Base-by-base conservation (phyloP, 148 eudicot genomes). In the Polygonum aviculare region DNA sequence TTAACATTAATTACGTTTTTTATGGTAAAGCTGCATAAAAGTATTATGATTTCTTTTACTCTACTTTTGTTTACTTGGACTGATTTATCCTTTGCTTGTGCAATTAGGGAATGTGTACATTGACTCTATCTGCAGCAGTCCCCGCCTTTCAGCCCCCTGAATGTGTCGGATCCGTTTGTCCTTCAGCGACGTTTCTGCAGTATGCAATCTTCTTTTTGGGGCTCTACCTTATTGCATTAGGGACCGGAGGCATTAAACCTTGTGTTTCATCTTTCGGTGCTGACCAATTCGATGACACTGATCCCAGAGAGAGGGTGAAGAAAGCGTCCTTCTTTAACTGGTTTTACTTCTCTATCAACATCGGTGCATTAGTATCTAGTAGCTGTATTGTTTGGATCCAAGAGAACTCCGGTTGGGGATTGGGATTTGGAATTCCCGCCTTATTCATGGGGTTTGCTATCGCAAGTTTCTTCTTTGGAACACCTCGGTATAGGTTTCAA, bases 231-330 rank as follows among this genome's bases (percentile, higher is more conserved):
- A 55, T 80, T 57, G 78, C 82, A 16, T 76, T 80, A 2, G 82
- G 82, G 47, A 76, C 78, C 45, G 82, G 82, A 69, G 82, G 79
- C 67, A 76, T 72, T 36, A 76, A 80, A 74, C 82, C 82, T 19
- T 80, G 82, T 36, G 78, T 80, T 12, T 71, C 82, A 21, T 80
- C 82, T 40, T 80, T 80, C 21, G 82, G 82, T 50, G 82, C 82
- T 45, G 82, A 80, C 57, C 82, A 80, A 21, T 80, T 80, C 38
- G 82, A 80, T 47, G 82, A 80, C 54, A 80, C 82, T 11, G 82
- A 80, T 19, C 71, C 77, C 36, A 76, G 33, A 71, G 82, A 80
- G 54, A 76, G 79, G 78, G 78, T 75, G 38, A 80, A 80, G 82
- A 80, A 80, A 62, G 78, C 75, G 18, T 80, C 82, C 45, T 80